Evolutionary conservation across 441 rosid genomes (phyloP).

Genomic region (Pelargonium myrrhifolium): DNA sequence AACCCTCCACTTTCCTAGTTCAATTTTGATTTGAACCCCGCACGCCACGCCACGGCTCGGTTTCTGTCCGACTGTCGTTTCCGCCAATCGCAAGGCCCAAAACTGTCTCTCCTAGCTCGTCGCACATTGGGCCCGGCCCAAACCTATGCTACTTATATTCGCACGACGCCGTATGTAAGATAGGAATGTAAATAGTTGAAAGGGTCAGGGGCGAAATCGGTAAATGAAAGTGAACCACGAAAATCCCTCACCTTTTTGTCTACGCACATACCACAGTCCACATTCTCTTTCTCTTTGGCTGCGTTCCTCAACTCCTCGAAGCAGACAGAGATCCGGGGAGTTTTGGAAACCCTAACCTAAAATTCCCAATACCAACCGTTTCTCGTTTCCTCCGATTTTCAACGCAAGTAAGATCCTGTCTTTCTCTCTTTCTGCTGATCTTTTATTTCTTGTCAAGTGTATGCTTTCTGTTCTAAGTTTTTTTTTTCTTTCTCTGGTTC

Average conservation of each 20-base stretch:
- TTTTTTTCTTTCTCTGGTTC: slow-evolving; percentile 1
- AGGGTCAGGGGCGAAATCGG: slow-evolving; percentile 5
- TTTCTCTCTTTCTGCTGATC: not conserved
- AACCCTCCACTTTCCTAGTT: too few relatives aligned
- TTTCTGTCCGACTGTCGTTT: too few relatives aligned
- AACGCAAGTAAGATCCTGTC: not conserved
- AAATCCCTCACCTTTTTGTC: slow-evolving; percentile 12
- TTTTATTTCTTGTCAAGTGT: not conserved
- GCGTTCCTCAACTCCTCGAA: slow-evolving; percentile 56
- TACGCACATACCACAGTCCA: slow-evolving; percentile 3
- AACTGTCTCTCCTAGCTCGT: too few relatives aligned
- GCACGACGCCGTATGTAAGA: not conserved
- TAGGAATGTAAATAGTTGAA: not conserved
- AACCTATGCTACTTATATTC: too few relatives aligned
- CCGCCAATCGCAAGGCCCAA: too few relatives aligned
- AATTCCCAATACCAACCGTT: not conserved
- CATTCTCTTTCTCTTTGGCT: not conserved
- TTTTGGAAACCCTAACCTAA: slow-evolving; percentile 39
- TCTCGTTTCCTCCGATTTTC: not conserved
- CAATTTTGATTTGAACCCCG: too few relatives aligned
- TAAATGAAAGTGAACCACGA: not conserved
- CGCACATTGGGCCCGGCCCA: too few relatives aligned
- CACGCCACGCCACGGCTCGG: too few relatives aligned
- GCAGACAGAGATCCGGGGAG: slow-evolving; percentile 71
- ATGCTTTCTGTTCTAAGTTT: slow-evolving; percentile 30